phyloP scores from a whole-genome alignment of 2,329 filamentous ascomycete genomes.

The Fusarium kyushuense region DNA sequence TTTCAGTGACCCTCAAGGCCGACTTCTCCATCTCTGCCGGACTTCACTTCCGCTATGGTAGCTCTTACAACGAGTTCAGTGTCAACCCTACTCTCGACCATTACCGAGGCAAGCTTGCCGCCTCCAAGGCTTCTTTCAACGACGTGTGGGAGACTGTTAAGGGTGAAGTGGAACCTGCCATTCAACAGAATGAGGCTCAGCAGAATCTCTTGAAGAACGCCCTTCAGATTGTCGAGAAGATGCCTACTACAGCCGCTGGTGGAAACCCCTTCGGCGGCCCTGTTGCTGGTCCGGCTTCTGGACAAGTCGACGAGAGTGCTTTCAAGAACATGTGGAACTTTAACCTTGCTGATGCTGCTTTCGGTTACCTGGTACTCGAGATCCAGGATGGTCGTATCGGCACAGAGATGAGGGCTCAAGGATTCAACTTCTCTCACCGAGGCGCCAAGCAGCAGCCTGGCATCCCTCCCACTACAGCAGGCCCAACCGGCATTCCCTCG shows the following conservation, averaged over 20 bases:
- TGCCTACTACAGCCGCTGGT: conserved; percentile 93
- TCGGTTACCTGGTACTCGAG: conserved; percentile 94
- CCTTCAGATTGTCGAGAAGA: conserved; percentile 94
- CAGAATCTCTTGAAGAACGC: conserved; percentile 93
- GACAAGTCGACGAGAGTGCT: conserved; percentile 96
- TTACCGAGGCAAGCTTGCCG: conserved; percentile 97
- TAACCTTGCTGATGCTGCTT: conserved; percentile 96
- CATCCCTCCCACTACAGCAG: conserved; percentile 49
- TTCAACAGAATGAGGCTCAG: conserved; percentile 92
- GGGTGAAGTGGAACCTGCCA: conserved; percentile 92
- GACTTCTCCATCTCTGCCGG: conserved; percentile 98
- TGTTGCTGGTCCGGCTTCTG: conserved; percentile 75
- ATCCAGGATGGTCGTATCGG: conserved; percentile 96
- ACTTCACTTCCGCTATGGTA: conserved; percentile 97
- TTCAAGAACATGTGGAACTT: conserved; percentile 99
- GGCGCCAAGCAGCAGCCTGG: conserved; percentile 79
- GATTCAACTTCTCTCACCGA: conserved; percentile 98
- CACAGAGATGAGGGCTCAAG: conserved; percentile 98
- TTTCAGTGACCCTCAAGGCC: conserved; percentile 96
- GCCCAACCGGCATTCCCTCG: conserved; percentile 49
- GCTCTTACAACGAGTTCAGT: conserved; percentile 99
- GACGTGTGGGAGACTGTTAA: conserved; percentile 99
- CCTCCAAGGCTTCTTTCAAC: conserved; percentile 98
- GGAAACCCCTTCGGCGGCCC: conserved; percentile 97
- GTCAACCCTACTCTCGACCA: conserved; percentile 98